A percentile compares a stretch with the other conserved stretches of the same genome.
Evolutionary conservation across 108 stramenopile genomes (phyloP).

Genomic region (Cyclotella cryptica): DNA sequence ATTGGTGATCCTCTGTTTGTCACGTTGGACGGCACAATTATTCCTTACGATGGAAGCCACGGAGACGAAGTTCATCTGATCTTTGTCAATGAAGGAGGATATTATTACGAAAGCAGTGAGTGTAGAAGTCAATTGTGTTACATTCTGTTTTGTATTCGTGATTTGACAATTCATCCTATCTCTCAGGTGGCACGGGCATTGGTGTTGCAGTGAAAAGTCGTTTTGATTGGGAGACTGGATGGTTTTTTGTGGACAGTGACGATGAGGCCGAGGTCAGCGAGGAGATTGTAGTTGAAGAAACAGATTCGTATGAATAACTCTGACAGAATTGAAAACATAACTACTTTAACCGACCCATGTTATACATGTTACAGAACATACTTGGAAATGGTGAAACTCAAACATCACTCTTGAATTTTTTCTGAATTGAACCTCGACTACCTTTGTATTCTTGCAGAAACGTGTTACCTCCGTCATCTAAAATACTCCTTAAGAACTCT

Average conservation of each 20-base stretch:
- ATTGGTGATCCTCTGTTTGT: slow-evolving; percentile 84
- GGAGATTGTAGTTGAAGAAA: slow-evolving; percentile 44
- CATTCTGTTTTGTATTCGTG: neutral
- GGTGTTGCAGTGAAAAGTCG: slow-evolving; percentile 66
- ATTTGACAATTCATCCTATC: slow-evolving; percentile 27
- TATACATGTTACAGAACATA: too few relatives aligned
- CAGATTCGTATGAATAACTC: slow-evolving; percentile 40
- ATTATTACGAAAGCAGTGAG: slow-evolving; percentile 76
- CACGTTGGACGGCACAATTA: slow-evolving; percentile 61
- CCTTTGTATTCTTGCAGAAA: too few relatives aligned
- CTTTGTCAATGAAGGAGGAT: slow-evolving; percentile 91
- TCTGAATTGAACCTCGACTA: neutral
- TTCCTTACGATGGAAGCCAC: slow-evolving; percentile 84
- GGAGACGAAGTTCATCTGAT: slow-evolving; percentile 73
- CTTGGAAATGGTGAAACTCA: too few relatives aligned
- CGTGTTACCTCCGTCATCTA: neutral
- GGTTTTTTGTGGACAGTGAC: slow-evolving; percentile 45
- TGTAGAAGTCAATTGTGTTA: neutral
- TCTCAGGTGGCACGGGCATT: slow-evolving; percentile 75
- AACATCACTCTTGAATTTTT: too few relatives aligned
- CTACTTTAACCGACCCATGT: too few relatives aligned
- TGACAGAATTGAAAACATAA: neutral
- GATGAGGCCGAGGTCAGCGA: slow-evolving; percentile 37
- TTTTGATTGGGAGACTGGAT: slow-evolving; percentile 64
- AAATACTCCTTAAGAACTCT: slow-evolving; percentile 2